Percentiles rank a stretch among this genome's conserved stretches.
Evolutionary conservation across 75 land plant genomes (phyloP).

Genomic region (Picea sitchensis): DNA sequence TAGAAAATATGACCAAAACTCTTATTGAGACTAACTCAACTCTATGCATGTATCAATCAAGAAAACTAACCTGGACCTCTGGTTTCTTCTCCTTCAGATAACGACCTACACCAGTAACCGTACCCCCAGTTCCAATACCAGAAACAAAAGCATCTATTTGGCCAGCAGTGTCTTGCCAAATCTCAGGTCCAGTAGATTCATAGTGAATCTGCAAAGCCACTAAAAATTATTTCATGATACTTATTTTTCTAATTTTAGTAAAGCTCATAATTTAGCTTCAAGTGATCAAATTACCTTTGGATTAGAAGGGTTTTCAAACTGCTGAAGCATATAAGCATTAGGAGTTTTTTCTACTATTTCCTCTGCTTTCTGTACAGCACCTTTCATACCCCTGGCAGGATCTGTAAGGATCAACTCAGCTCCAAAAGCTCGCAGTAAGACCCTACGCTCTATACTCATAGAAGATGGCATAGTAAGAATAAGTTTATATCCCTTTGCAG

Average conservation of each 20-base stretch:
- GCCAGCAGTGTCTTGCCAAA: conserved; percentile 70
- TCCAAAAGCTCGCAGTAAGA: conserved; percentile 85
- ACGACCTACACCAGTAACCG: conserved; percentile 72
- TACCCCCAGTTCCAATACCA: conserved; percentile 86
- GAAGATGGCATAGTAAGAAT: conserved; percentile 94
- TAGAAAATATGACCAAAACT: not conserved
- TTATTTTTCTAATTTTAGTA: not conserved
- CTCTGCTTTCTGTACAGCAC: conserved; percentile 92
- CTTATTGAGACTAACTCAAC: not conserved
- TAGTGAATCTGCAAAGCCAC: conserved; percentile 59
- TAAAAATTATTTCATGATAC: not conserved
- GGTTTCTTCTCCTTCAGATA: conserved; percentile 73
- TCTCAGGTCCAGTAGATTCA: conserved; percentile 86
- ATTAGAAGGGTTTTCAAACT: conserved; percentile 96
- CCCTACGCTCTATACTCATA: conserved; percentile 90
- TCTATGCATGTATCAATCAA: not conserved
- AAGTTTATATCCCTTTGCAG: conserved; percentile 86
- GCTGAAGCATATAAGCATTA: conserved; percentile 86
- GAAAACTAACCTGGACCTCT: conserved; percentile 48
- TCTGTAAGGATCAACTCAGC: conserved; percentile 93
- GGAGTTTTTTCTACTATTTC: conserved; percentile 87
- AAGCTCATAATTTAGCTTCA: not conserved
- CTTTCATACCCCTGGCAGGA: conserved; percentile 92
- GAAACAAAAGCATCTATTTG: conserved; percentile 70
- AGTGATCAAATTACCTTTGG: conserved; percentile 62